Conservation (phyloP, 2,329 filamentous ascomycete species). For the Sporothrix sp. region DNA sequence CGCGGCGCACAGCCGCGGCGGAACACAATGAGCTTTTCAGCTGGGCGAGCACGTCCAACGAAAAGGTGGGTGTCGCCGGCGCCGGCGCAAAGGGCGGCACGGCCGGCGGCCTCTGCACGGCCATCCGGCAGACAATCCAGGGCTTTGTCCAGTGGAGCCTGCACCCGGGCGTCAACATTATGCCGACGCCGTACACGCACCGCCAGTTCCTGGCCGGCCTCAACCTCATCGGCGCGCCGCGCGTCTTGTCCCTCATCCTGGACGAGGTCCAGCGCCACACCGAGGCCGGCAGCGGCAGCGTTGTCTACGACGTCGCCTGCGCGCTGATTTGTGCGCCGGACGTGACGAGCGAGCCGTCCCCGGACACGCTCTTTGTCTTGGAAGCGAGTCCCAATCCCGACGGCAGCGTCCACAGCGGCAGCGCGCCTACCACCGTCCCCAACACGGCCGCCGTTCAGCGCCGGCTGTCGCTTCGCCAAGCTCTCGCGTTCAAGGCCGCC, state of each 20-base stretch:
- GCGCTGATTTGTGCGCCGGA: conserved; percentile 61
- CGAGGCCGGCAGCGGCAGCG: conserved; percentile 46
- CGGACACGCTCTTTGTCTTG: conserved; percentile 19
- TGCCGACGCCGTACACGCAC: conserved; percentile 61
- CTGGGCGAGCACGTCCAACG: conserved; percentile 41
- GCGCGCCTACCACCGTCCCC: conserved; percentile 21
- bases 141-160: conserved; percentile 58
- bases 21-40: conserved; percentile 58
- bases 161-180: conserved; percentile 41
- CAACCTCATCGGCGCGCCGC: conserved; percentile 51
- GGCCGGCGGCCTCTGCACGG: conserved; percentile 45
- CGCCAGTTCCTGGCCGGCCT: conserved; percentile 54
- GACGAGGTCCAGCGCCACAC: conserved; percentile 58
- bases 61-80: background rate
- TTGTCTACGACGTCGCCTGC: conserved; percentile 59
- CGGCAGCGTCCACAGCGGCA: background rate
- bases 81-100: conserved; percentile 31
- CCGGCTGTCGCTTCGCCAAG: conserved; percentile 48
- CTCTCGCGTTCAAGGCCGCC: conserved; percentile 48
- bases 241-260: conserved; percentile 51
- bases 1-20: conserved; percentile 51
- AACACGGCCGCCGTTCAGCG: conserved; percentile 33
- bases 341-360: conserved; percentile 32
- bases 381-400: background rate
- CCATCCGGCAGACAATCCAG: conserved; percentile 52